Evolutionary conservation across 495 filamentous ascomycete species (phyloP).

Genomic region (Talaromyces adpressus): DNA sequence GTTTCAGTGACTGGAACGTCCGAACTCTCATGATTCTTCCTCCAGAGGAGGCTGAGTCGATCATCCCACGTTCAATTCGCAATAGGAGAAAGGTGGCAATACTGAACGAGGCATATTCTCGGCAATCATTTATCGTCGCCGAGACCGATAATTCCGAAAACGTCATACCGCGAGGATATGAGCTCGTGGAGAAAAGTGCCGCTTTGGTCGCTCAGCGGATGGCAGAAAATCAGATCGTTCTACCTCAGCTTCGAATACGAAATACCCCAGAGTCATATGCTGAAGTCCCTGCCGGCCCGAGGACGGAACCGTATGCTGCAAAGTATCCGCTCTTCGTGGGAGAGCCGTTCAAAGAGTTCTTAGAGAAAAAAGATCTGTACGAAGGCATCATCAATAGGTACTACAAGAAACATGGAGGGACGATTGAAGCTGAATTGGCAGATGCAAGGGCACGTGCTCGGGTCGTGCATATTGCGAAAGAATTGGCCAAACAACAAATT

Average conservation of each 20-base stretch:
- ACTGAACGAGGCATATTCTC: slow-evolving; percentile 46
- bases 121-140: slow-evolving; percentile 43
- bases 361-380: neutral
- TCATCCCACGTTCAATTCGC: slow-evolving; percentile 46
- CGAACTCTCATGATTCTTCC: slow-evolving; percentile 61
- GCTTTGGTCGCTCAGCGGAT: slow-evolving; percentile 29
- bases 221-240: slow-evolving; percentile 23
- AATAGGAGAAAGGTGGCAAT: slow-evolving; percentile 47
- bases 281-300: slow-evolving; percentile 8
- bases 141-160: slow-evolving; percentile 13
- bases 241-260: slow-evolving; percentile 30
- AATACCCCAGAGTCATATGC: slow-evolving; percentile 5
- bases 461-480: neutral
- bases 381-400: neutral
- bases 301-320: neutral
- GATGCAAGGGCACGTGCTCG: neutral
- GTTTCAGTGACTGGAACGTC: slow-evolving; percentile 44
- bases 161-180: slow-evolving; percentile 20
- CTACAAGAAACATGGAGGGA: neutral
- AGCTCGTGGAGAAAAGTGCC: slow-evolving; percentile 22
- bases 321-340: neutral
- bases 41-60: slow-evolving; percentile 35
- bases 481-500: neutral
- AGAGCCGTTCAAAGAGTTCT: neutral
- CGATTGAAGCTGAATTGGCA: neutral